These are phyloP conservation scores for Suillus occidentalis DNA, from an alignment of 768 basidiomycete species.

Conservation along the genomic window DNA sequence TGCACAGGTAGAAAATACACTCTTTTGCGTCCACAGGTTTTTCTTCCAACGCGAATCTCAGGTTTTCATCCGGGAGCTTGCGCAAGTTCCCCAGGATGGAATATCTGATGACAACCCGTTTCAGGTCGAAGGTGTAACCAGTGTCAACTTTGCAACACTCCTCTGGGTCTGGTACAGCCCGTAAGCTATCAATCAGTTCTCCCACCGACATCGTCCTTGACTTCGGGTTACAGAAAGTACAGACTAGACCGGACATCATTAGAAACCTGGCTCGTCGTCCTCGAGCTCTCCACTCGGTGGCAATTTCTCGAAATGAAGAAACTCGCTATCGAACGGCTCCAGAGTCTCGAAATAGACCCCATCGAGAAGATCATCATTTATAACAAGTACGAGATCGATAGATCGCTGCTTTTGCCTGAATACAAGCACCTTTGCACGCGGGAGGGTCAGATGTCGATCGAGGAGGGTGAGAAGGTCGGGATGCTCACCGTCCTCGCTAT, in stretches of 20 bases:
- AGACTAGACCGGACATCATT: conserved; percentile 54
- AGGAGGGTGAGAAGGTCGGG: conserved; percentile 57
- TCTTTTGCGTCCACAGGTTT: conserved; percentile 35
- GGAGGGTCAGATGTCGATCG: conserved; percentile 48
- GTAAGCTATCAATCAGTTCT: conserved; percentile 30
- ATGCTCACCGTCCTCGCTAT: conserved; percentile 54
- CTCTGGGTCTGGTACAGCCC: conserved; percentile 60
- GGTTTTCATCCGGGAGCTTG: conserved; percentile 29
- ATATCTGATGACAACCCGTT: conserved; percentile 5
- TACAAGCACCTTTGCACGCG: conserved; percentile 56
- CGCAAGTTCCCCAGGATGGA: conserved; percentile 1
- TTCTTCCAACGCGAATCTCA: conserved; percentile 39
- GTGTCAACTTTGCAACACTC: conserved; percentile 43
- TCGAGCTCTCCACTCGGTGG: conserved; percentile 57
- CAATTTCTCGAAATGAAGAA: conserved; percentile 47
- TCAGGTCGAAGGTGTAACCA: conserved; percentile 26
- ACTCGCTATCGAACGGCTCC: conserved; percentile 56
- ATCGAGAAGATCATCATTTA: conserved; percentile 59
- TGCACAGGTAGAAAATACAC: conserved; percentile 32
- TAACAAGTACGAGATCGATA: conserved; percentile 51
- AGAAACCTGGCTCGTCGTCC: conserved; percentile 54
- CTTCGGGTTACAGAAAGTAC: background rate
- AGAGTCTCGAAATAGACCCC: conserved; percentile 43
- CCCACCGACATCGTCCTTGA: background rate
- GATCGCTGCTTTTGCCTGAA: conserved; percentile 46